Percentiles rank a stretch among this genome's conserved stretches.
Conservation (phyloP, 768 basidiomycete genomes). For the Terana coerulea region DNA sequence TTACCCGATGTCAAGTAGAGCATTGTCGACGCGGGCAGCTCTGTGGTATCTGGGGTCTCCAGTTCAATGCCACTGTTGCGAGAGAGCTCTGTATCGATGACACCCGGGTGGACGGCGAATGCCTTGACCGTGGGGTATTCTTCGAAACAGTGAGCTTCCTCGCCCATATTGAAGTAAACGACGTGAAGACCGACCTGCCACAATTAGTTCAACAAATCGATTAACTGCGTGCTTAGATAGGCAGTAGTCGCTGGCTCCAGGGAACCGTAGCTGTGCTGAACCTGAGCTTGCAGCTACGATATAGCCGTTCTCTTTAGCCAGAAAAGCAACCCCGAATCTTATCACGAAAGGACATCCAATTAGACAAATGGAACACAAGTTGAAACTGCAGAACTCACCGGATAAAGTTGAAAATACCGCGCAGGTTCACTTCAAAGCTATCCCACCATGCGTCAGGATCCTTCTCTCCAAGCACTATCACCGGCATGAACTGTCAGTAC, state of each 20-base stretch:
- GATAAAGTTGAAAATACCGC: slow-evolving; percentile 4
- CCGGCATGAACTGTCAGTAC: too few relatives aligned
- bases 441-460: slow-evolving; percentile 11
- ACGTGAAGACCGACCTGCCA: too few relatives aligned
- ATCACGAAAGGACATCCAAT: neutral
- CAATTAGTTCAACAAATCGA: neutral
- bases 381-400: neutral
- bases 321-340: neutral
- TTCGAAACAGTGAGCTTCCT: too few relatives aligned
- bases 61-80: neutral
- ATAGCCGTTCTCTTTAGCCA: neutral
- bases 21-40: neutral
- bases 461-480: neutral
- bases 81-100: neutral
- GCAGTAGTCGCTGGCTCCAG: neutral
- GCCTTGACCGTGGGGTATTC: neutral
- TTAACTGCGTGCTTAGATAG: neutral
- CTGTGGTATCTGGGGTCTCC: neutral
- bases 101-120: neutral
- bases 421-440: slow-evolving; percentile 10
- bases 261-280: neutral
- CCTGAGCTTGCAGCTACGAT: neutral
- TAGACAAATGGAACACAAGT: neutral
- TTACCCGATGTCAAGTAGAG: neutral
- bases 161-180: too few relatives aligned